phyloP scores from a whole-genome alignment of 805 yeast genomes.

The Kluyveromyces dobzhanskii region DNA sequence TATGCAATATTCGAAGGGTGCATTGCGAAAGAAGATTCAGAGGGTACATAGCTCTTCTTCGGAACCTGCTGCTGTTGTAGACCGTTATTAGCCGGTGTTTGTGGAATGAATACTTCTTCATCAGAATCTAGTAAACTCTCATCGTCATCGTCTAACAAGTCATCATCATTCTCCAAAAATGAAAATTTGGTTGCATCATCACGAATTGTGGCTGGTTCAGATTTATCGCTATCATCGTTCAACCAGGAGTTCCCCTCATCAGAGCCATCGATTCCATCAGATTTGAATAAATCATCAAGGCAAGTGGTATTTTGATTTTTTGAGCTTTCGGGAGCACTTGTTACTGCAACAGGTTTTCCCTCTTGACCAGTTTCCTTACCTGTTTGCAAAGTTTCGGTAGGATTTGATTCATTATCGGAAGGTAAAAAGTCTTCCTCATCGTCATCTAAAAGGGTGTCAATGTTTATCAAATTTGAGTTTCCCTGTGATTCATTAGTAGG shows the following conservation, averaged over 20 bases:
- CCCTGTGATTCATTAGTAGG: too few relatives aligned
- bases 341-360: not conserved
- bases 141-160: constrained; percentile 37
- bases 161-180: constrained; percentile 38
- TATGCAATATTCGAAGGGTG: not conserved
- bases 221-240: too few relatives aligned
- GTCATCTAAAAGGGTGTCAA: too few relatives aligned
- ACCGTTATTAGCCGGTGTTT: too few relatives aligned
- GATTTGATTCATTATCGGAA: too few relatives aligned
- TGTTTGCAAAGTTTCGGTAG: too few relatives aligned
- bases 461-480: too few relatives aligned
- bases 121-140: constrained; percentile 27
- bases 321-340: not conserved
- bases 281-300: constrained; percentile 2
- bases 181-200: constrained; percentile 26
- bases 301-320: too few relatives aligned
- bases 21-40: not conserved
- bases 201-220: not conserved
- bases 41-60: not conserved
- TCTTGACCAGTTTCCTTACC: too few relatives aligned
- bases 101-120: constrained; percentile 13
- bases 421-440: too few relatives aligned
- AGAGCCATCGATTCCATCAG: constrained; percentile 3
- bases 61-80: not conserved
- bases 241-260: too few relatives aligned